Evolutionary conservation across 2,329 filamentous ascomycete species (phyloP).

Genomic region (Geosmithia morbida): DNA sequence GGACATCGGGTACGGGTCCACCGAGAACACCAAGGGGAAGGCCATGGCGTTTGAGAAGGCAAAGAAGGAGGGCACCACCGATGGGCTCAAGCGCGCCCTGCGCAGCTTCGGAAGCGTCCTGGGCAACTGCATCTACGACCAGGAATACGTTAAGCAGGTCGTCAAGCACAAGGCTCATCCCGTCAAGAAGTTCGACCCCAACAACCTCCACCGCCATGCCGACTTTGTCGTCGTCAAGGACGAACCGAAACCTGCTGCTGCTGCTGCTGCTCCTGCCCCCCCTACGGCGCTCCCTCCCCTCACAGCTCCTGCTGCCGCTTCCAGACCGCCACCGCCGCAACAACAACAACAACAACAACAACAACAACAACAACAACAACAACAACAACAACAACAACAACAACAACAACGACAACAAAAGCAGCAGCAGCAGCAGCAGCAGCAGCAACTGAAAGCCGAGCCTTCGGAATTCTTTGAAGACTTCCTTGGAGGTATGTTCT

Average conservation of each 20-base stretch:
- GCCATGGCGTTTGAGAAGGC: slow-evolving; percentile 95
- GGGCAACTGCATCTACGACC: slow-evolving; percentile 98
- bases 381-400: too few relatives aligned
- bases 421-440: too few relatives aligned
- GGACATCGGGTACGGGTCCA: slow-evolving; percentile 92
- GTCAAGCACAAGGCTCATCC: slow-evolving; percentile 74
- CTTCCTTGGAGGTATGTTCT: slow-evolving; percentile 30
- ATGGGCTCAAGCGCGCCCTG: slow-evolving; percentile 78
- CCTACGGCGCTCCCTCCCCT: background rate
- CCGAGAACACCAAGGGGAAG: slow-evolving; percentile 92
- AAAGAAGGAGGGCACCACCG: slow-evolving; percentile 95
- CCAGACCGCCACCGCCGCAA: background rate
- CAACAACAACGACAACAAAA: background rate
- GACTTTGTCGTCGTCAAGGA: slow-evolving; percentile 46
- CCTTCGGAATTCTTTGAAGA: slow-evolving; percentile 34
- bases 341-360: too few relatives aligned
- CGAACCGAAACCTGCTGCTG: slow-evolving; percentile 5
- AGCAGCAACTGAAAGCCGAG: slow-evolving; percentile 10
- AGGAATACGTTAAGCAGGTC: slow-evolving; percentile 82
- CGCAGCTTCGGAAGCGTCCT: slow-evolving; percentile 91
- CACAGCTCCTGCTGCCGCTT: background rate
- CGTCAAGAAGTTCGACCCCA: slow-evolving; percentile 57
- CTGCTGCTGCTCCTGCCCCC: background rate
- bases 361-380: too few relatives aligned
- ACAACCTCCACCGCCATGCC: slow-evolving; percentile 67